Evolutionary conservation across 2,329 filamentous ascomycete species (phyloP), one percentile per base, ranked within the genome.

Genomic region (Aspergillus brasiliensis): DNA sequence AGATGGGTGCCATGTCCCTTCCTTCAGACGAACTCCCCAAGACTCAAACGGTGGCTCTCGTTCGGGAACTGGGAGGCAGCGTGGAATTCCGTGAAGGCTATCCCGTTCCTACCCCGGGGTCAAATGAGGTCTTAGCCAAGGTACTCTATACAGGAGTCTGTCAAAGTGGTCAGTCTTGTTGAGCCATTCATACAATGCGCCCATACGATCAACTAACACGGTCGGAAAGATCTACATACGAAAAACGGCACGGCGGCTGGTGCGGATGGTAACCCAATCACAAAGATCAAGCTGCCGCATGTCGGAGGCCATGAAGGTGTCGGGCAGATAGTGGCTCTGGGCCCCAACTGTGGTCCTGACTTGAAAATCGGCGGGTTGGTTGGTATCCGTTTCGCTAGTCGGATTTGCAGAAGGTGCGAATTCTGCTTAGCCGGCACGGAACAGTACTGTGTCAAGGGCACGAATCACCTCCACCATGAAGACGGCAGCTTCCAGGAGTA

Each of bases 281-380:
- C 75, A 1, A 70, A 76, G 13, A 77, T 80, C 62, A 81, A 81
- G 57, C 67, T 80, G 0, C 79, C 79, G 0, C 78, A 81, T 56
- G 70, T 81, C n/a, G 78, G 78, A 15, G 78, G 79, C 5, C 78
- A 81, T 62, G 78, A 81, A 71, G 79, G 79, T 1, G 73, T 81
- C 15, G 79, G 78, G 1, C 74, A 74, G 0, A 76, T 81, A 44
- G 67, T 81, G 15, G 67, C 71, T 0, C 65, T 81, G 5, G 78
- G 79, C 0, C 72, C 77, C 1, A 73, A 72, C 27, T 69, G 70
- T 37, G 66, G 65, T 8, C 67, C 71, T 3, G 72, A 73, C 2
- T 62, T 81, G 19, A 72, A 74, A 27, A 31, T 80, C 5, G 78
- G 78, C 15, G 70, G 63, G 0, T 62, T 79, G 8, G 79, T 81